phyloP scores from a whole-genome alignment of 2,329 filamentous ascomycete genomes.

The Helotiales sp. region DNA sequence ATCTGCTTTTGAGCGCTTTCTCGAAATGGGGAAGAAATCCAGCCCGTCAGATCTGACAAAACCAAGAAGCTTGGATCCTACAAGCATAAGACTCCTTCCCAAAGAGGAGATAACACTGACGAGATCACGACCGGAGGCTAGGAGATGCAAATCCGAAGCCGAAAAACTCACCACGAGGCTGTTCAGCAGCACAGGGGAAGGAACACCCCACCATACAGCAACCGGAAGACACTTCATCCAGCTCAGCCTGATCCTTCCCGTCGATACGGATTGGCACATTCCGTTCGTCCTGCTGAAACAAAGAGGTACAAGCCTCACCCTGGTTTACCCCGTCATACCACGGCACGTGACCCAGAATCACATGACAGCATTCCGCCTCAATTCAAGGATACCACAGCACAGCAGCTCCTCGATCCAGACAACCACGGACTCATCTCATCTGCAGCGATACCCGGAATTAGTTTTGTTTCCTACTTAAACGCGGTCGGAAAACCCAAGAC shows the following conservation, averaged over 20 bases:
- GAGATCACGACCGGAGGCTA: no score
- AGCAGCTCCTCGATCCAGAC: neutral
- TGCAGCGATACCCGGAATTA: neutral
- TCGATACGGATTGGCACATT: neutral
- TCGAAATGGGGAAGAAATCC: neutral
- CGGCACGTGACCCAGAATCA: neutral
- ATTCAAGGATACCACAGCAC: neutral
- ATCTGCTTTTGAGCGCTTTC: neutral
- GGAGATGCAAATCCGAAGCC: neutral
- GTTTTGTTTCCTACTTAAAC: neutral
- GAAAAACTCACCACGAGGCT: neutral
- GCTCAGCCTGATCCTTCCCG: constrained; percentile 10
- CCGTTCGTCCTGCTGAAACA: constrained; percentile 6
- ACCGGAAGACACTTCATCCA: constrained; percentile 8
- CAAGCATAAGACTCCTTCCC: neutral
- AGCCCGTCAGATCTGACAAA: neutral
- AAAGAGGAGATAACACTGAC: neutral
- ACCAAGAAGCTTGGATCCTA: neutral
- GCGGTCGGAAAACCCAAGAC: neutral
- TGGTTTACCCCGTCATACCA: neutral
- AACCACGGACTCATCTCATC: neutral
- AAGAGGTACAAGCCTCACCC: neutral
- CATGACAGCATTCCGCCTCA: neutral
- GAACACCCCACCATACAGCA: neutral
- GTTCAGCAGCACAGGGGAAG: neutral